Conservation (phyloP, 164 flowering plant species). For the Cinnamomum micranthum region DNA sequence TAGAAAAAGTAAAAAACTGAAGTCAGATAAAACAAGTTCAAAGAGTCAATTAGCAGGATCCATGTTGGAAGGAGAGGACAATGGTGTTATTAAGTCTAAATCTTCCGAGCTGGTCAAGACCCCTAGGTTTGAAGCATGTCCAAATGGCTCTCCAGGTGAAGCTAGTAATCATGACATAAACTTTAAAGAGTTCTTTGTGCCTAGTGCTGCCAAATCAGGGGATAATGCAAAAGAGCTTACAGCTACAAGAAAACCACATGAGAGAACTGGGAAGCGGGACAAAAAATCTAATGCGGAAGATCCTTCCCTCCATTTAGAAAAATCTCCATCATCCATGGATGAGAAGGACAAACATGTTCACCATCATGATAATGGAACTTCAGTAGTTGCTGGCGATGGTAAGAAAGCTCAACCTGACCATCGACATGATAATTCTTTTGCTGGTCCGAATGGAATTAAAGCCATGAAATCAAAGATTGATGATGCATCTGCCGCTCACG, state of each 20-base stretch:
- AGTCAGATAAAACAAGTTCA: conserved; percentile 14
- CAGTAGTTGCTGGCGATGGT: background rate
- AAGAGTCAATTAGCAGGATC: conserved; percentile 11
- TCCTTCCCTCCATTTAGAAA: conserved; percentile 12
- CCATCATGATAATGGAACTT: background rate
- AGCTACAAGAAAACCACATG: background rate
- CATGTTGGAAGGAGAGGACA: conserved; percentile 9
- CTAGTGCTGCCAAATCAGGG: conserved; percentile 15
- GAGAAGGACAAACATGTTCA: conserved; percentile 5
- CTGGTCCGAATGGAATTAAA: conserved; percentile 3
- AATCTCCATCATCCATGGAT: conserved; percentile 13
- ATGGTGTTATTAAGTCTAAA: conserved; percentile 8
- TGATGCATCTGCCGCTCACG: background rate
- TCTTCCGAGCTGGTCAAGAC: background rate
- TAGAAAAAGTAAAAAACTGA: conserved; percentile 17
- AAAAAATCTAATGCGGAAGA: conserved; percentile 18
- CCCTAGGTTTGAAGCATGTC: background rate
- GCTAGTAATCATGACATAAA: conserved; percentile 20
- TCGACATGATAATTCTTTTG: background rate
- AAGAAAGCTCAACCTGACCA: background rate
- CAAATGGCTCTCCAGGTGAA: conserved; percentile 11
- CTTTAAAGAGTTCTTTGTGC: conserved; percentile 30
- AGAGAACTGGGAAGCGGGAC: conserved; percentile 19
- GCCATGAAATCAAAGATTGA: conserved; percentile 10
- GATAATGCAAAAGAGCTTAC: conserved; percentile 15